Conservation (phyloP, 192 early-diverging fungal genomes). For the Rhizoclosmatium globosum region DNA sequence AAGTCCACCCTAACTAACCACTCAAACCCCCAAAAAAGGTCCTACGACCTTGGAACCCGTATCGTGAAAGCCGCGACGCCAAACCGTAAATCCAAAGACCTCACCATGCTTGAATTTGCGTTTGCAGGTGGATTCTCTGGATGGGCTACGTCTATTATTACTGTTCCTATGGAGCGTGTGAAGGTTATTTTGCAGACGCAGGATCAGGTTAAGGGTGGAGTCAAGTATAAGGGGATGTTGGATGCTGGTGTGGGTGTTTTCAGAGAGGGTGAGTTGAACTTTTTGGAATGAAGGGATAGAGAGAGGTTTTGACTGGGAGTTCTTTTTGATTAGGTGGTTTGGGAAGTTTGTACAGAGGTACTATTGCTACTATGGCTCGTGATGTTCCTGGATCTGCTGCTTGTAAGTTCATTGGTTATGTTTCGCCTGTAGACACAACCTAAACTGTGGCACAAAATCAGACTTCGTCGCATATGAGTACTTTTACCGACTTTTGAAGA, state of each 20-base stretch:
- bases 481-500: conserved; percentile 66
- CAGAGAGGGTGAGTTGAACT: conserved; percentile 62
- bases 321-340: conserved; percentile 73
- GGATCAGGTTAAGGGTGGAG: conserved; percentile 68
- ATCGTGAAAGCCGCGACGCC: conserved; percentile 68
- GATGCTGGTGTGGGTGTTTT: conserved; percentile 87
- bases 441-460: not conserved
- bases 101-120: conserved; percentile 80
- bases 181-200: conserved; percentile 86
- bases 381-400: conserved; percentile 95
- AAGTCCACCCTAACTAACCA: not conserved
- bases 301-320: too few relatives aligned
- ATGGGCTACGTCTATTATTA: conserved; percentile 91
- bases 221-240: conserved; percentile 89
- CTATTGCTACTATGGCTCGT: conserved; percentile 90
- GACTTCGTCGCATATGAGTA: conserved; percentile 82
- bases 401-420: conserved; percentile 60
- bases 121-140: conserved; percentile 96
- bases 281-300: too few relatives aligned
- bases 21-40: conserved; percentile 20
- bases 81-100: conserved; percentile 58
- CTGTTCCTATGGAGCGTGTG: conserved; percentile 44
- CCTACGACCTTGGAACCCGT: conserved; percentile 80
- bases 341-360: conserved; percentile 88
- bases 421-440: not conserved